A percentile compares a stretch with the other conserved stretches of the same genome.
These are phyloP conservation scores for Posidonia oceanica DNA, from an alignment of 116 monocot genomes.

Conservation along the genomic window DNA sequence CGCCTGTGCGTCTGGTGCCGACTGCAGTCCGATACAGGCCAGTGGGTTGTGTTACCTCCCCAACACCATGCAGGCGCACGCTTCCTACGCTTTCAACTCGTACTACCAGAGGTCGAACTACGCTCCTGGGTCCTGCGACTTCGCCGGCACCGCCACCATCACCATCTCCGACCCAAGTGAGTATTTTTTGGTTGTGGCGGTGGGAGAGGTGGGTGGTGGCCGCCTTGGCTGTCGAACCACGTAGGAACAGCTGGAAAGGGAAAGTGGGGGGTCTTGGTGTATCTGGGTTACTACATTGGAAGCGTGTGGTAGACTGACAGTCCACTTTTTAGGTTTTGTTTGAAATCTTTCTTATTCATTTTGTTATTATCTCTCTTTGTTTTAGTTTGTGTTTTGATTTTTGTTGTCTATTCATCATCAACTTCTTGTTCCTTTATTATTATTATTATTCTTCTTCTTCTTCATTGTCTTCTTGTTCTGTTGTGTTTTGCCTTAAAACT, in stretches of 20 bases:
- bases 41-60: constrained; percentile 21
- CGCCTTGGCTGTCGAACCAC: constrained; percentile 2
- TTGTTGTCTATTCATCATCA: too few relatives aligned
- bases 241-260: constrained; percentile 3
- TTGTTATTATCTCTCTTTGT: too few relatives aligned
- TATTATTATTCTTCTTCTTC: too few relatives aligned
- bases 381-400: too few relatives aligned
- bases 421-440: too few relatives aligned
- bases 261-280: neutral
- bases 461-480: too few relatives aligned
- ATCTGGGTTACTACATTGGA: neutral
- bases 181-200: constrained; percentile 1
- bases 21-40: constrained; percentile 14
- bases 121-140: constrained; percentile 79
- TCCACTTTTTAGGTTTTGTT: neutral
- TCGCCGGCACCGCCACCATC: constrained; percentile 69
- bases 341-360: neutral
- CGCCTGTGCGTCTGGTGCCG: constrained; percentile 19
- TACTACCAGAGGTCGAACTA: constrained; percentile 52
- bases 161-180: constrained; percentile 81
- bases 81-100: constrained; percentile 27
- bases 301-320: neutral
- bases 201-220: neutral
- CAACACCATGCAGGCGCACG: constrained; percentile 22
- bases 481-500: too few relatives aligned